Evolutionary conservation across 345 rosid genomes (phyloP).

Genomic region (Anacardium occidentale): DNA sequence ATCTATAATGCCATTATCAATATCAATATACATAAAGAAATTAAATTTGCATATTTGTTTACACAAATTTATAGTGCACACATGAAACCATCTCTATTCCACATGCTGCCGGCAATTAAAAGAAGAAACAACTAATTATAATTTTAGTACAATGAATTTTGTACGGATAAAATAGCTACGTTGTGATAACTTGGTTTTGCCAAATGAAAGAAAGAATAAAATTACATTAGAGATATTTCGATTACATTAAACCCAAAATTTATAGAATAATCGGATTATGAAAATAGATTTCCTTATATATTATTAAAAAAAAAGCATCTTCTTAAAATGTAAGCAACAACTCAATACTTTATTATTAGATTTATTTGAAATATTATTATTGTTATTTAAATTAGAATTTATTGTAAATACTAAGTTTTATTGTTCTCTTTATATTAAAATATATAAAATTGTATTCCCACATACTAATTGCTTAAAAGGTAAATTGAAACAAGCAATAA

Average conservation of each 20-base stretch:
- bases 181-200: background rate
- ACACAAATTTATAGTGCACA: background rate
- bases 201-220: background rate
- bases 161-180: background rate
- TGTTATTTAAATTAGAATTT: too few species aligned
- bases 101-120: background rate
- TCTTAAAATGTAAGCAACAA: background rate
- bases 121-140: background rate
- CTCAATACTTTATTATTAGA: background rate
- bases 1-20: background rate
- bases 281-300: background rate
- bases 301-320: background rate
- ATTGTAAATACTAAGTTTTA: too few species aligned
- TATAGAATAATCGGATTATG: background rate
- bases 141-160: background rate
- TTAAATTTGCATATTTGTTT: too few species aligned
- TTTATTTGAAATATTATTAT: background rate
- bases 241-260: background rate
- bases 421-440: background rate
- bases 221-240: too few species aligned
- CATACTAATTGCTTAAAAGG: background rate
- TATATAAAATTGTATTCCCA: background rate
- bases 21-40: background rate
- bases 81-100: background rate
- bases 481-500: background rate